Base-by-base conservation (phyloP, 345 rosid species). In the Odontarrhena argentea region DNA sequence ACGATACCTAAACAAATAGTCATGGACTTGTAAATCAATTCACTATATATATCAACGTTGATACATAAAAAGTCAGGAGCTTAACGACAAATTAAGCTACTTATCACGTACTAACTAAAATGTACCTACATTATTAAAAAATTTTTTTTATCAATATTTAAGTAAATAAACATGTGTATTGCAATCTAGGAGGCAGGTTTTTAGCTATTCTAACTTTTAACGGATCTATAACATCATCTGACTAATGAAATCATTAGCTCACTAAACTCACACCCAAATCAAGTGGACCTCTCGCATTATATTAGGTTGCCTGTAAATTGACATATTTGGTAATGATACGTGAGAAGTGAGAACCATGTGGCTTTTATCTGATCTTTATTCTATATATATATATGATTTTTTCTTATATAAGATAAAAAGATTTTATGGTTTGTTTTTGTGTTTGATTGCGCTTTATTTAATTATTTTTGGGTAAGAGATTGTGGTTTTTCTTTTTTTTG, bases 241-340 rank as follows among this genome's bases (percentile, higher is more conserved):
- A 35, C 46, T 50, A 22, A 3, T 37, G 25, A 26, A 24, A 49
- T 10, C 14, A 41, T 52, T 60, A 25, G 47, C 63, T 67, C 26
- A 60, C 47, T 49, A 49, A 59, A 60, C 56, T 26, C 60, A 62
- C 69, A 62, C 42, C 42, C 42, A 25, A 63, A 47, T 11, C 25
- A 28, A 40, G 13, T 55, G 40, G 26, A 61, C 9, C 55, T 69
- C 28, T 69, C 28, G 13, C 15, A 40, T 35, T 40, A 10, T 55
- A 46, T 71, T 71, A 71, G 75, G 75, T 55, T 71, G 55, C 57
- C 75, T 37, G 61, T 55, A 71, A 71, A 46, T 71, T 71, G 64
- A 71, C 75, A 55, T 11, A 44, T 38, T 55, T 62, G 49, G 40
- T 34, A 30, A 18, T 45, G 47, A 32, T 18, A 6, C 32, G 32